Base-by-base conservation (phyloP, 306 rosid species). In the Cicer judaicum region DNA sequence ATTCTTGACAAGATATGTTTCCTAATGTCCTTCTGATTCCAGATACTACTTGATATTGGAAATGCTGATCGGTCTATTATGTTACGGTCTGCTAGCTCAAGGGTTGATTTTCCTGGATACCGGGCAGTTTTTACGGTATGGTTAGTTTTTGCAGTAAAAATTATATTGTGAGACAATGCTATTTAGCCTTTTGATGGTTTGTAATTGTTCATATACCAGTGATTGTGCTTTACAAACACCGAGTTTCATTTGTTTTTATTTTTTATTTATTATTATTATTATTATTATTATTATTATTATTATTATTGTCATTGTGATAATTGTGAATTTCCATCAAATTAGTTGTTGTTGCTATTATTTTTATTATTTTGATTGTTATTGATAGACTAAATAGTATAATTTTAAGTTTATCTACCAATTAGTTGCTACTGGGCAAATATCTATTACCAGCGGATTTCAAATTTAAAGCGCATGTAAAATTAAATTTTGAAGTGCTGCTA, bases 11-110 rank as follows among this genome's bases (percentile, higher is more conserved):
- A 55, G 62, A 7, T 49, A 63, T 78, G 66, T 77, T 42, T 53
- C 54, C 50, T 80, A 24, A 79, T 43, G 15, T 56, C 77, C 50
- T 10, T 83, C 60, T 79, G 43, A 69, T 82, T 68, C 68, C 88
- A 94, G 99, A 84, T 89, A 62, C 97, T 87, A 82, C 52, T 89
- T 60, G 97, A 95, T 78, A 62, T 86, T 88, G 99, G 93, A 80
- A 88, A 85, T 87, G 85, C 74, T 47, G 52, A 71, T 5, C 50
- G 79, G 79, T 89, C 95, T 79, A 86, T 95, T 73, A 52, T 87
- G 78, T 90, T 87, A 57, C 88, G 91, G 39, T 87, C 98, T 53
- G 13, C 93, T 59, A 82, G 91, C 92, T 90, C 96, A 70, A 78
- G 84, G 79, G 77, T 95, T 69, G 83, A 70, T 62, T 95, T 95